phyloP scores from a whole-genome alignment of 2,329 filamentous ascomycete genomes.

The Fusarium compactum region DNA sequence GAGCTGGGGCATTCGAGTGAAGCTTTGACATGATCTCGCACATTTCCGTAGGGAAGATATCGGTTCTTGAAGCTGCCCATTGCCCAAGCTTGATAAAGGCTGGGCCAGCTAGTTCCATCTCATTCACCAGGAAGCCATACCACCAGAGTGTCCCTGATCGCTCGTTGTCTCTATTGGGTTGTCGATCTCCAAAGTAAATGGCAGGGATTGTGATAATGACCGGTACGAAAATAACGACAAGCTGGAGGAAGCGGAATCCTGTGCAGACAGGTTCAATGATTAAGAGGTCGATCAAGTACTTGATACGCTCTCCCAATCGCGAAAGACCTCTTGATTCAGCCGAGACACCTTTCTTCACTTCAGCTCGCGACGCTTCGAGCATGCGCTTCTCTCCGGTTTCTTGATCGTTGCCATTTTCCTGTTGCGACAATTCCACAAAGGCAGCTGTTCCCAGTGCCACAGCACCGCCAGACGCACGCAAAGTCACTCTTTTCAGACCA shows the following conservation, averaged over 20 bases:
- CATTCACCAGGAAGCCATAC: constrained; percentile 87
- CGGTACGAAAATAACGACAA: constrained; percentile 90
- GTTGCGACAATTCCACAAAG: constrained; percentile 69
- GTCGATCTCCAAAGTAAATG: constrained; percentile 80
- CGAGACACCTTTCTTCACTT: constrained; percentile 77
- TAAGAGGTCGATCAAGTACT: constrained; percentile 77
- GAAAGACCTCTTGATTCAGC: constrained; percentile 70
- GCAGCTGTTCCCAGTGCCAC: constrained; percentile 64
- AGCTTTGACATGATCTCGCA: constrained; percentile 94
- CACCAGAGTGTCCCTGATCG: constrained; percentile 89
- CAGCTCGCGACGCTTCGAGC: constrained; percentile 83
- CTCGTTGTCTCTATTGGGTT: constrained; percentile 76
- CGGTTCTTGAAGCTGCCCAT: constrained; percentile 96
- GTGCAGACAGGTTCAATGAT: constrained; percentile 91
- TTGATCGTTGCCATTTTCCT: constrained; percentile 61
- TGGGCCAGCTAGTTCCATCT: constrained; percentile 93
- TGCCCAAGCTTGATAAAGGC: constrained; percentile 99
- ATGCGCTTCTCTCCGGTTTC: constrained; percentile 86
- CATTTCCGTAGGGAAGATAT: constrained; percentile 95
- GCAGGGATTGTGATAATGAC: constrained; percentile 83
- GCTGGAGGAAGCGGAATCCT: constrained; percentile 85
- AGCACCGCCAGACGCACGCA: constrained; percentile 58
- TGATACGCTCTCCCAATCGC: constrained; percentile 68
- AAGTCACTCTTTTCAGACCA: constrained; percentile 44
- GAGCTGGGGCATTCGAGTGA: constrained; percentile 93